Conservation (phyloP, 345 rosid species). For the Sisymbrium altissimum region DNA sequence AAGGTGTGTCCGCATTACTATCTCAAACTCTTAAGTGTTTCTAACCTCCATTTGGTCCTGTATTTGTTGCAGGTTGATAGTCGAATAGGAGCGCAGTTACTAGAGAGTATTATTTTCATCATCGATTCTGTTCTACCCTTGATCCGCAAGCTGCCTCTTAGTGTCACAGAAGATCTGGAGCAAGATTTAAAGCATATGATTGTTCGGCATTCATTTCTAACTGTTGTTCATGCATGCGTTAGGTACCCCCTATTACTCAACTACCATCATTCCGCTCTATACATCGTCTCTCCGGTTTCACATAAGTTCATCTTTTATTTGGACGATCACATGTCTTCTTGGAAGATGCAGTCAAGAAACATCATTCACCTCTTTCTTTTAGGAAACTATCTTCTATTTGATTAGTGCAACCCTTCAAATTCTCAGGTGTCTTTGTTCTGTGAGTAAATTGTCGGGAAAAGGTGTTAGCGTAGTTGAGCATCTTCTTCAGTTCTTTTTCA, state of each 20-base stretch:
- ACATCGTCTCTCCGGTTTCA: neutral
- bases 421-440: slow-evolving; percentile 86
- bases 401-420: slow-evolving; percentile 11
- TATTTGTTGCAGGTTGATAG: slow-evolving; percentile 71
- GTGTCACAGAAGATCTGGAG: slow-evolving; percentile 81
- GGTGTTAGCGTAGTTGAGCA: slow-evolving; percentile 69
- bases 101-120: slow-evolving; percentile 92
- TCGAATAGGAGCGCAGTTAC: slow-evolving; percentile 73
- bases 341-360: slow-evolving; percentile 15
- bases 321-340: slow-evolving; percentile 14
- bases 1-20: neutral
- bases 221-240: slow-evolving; percentile 97
- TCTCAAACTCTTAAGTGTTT: slow-evolving; percentile 5
- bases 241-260: slow-evolving; percentile 52
- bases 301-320: slow-evolving; percentile 3
- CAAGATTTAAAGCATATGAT: slow-evolving; percentile 98
- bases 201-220: slow-evolving; percentile 88
- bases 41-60: slow-evolving; percentile 19
- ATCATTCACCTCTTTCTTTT: neutral
- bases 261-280: slow-evolving; percentile 1
- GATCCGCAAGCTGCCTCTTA: slow-evolving; percentile 74
- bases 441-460: slow-evolving; percentile 72
- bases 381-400: slow-evolving; percentile 14
- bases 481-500: slow-evolving; percentile 86
- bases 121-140: slow-evolving; percentile 85